These are phyloP conservation scores for Ophiostoma ulmi DNA, from an alignment of 2,329 filamentous ascomycete species.

Conservation along the genomic window DNA sequence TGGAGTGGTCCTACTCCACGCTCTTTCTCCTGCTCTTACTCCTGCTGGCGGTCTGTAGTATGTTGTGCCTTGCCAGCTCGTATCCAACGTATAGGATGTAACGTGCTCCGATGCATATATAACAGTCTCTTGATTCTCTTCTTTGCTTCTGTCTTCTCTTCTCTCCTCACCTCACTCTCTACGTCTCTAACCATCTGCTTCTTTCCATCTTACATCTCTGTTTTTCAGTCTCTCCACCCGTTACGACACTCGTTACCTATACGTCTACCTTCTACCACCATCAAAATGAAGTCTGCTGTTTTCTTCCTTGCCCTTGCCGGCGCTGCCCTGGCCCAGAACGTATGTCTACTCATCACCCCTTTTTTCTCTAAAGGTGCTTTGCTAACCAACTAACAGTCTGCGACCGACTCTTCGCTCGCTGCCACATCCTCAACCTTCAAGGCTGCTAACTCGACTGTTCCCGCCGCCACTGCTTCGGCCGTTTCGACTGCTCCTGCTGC, in stretches of 20 bases:
- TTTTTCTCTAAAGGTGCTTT: background rate
- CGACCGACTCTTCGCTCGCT: slow-evolving; percentile 43
- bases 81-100: background rate
- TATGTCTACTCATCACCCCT: slow-evolving; percentile 28
- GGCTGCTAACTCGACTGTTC: slow-evolving; percentile 42
- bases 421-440: slow-evolving; percentile 31
- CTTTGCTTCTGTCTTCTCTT: background rate
- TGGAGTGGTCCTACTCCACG: background rate
- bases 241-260: background rate
- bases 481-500: slow-evolving; percentile 5
- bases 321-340: slow-evolving; percentile 35
- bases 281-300: slow-evolving; percentile 28
- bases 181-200: background rate
- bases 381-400: slow-evolving; percentile 31
- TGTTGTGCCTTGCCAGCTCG: background rate
- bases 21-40: no score
- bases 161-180: slow-evolving; percentile 1
- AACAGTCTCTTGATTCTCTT: background rate
- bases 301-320: slow-evolving; percentile 29
- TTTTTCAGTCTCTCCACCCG: background rate
- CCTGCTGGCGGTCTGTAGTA: background rate
- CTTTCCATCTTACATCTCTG: background rate
- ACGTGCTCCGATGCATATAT: background rate
- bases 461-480: slow-evolving; percentile 26
- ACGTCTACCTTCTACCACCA: background rate